phyloP scores from a whole-genome alignment of 306 rosid species.

The Erythrophleum fordii region DNA sequence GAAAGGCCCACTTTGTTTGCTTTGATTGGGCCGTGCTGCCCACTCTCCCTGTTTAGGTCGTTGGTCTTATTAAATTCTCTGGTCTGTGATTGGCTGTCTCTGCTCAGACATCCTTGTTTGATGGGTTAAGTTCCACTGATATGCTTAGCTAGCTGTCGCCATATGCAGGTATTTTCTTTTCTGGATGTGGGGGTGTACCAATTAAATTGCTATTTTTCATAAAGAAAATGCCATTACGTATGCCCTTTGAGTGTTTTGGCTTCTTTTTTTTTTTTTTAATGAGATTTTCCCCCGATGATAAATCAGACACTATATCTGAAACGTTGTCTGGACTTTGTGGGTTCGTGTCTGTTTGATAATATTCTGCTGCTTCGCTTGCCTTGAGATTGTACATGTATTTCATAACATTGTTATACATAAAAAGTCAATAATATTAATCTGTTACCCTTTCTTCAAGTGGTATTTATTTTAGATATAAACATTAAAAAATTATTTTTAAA shows the following conservation, averaged over 20 bases:
- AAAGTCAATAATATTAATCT: no score
- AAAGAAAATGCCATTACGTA: background rate
- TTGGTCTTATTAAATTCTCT: slow-evolving; percentile 22
- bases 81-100: slow-evolving; percentile 43
- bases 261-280: background rate
- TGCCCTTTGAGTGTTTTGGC: background rate
- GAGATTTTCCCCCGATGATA: no score
- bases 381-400: background rate
- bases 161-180: background rate
- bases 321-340: background rate
- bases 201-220: background rate
- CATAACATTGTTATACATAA: no score
- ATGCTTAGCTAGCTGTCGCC: background rate
- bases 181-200: background rate
- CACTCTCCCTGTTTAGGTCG: slow-evolving; percentile 38
- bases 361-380: background rate
- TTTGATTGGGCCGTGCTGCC: slow-evolving; percentile 44
- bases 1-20: slow-evolving; percentile 19
- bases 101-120: slow-evolving; percentile 20
- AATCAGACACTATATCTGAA: background rate
- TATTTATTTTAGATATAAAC: no score
- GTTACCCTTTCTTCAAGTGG: no score
- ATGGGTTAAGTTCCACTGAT: slow-evolving; percentile 8
- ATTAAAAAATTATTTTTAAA: no score
- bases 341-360: background rate